phyloP scores from a whole-genome alignment of 148 eudicot species.

The Selenicereus undatus region DNA sequence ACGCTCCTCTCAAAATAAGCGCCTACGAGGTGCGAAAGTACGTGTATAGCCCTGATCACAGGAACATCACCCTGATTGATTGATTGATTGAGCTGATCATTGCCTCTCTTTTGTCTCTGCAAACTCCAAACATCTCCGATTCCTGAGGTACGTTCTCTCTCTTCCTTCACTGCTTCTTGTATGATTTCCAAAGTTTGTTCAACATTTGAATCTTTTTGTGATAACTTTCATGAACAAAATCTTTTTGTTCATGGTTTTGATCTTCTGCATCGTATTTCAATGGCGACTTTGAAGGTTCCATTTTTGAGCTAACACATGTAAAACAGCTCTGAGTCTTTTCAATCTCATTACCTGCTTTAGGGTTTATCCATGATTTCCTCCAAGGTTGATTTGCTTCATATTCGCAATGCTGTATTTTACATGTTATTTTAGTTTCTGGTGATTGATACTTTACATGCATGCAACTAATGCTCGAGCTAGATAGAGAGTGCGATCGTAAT shows the following conservation, averaged over 20 bases:
- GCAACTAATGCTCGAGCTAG: background rate
- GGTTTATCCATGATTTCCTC: slow-evolving; percentile 1
- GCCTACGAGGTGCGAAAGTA: background rate
- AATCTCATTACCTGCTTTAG: slow-evolving; percentile 3
- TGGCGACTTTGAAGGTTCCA: slow-evolving; percentile 4
- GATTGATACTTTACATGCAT: background rate
- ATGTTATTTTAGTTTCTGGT: background rate
- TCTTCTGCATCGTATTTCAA: background rate
- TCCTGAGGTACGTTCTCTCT: slow-evolving; percentile 20
- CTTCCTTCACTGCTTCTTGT: background rate
- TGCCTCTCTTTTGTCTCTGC: background rate
- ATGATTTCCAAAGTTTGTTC: background rate
- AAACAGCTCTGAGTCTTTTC: background rate
- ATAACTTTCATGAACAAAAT: background rate
- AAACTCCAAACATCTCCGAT: background rate
- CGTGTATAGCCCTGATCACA: background rate
- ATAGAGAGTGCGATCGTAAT: background rate
- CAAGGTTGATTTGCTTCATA: background rate
- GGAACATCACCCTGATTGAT: background rate
- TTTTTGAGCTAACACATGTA: background rate
- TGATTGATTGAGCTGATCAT: background rate
- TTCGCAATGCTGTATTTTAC: background rate
- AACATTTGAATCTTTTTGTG: background rate
- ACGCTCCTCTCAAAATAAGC: slow-evolving; percentile 4
- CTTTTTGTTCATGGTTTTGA: slow-evolving; percentile 2